These are phyloP conservation scores for Truncatella angustata DNA, from an alignment of 2,329 filamentous ascomycete species.

Conservation along the genomic window DNA sequence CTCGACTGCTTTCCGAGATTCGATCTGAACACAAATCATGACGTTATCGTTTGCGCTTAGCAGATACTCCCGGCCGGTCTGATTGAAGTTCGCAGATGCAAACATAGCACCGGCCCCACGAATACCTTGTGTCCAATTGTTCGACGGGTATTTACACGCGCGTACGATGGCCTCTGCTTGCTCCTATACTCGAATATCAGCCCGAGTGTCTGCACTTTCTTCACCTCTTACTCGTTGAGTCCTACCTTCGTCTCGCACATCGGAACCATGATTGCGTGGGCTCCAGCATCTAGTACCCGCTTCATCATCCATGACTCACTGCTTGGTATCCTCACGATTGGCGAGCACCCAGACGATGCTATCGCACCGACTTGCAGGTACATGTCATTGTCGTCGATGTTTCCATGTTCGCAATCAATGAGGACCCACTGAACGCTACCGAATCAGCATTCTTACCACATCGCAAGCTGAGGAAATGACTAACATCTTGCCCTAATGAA, in stretches of 20 bases:
- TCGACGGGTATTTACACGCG: slow-evolving; percentile 25
- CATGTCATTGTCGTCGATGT: slow-evolving; percentile 22
- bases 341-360: slow-evolving; percentile 17
- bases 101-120: slow-evolving; percentile 30
- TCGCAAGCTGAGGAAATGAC: slow-evolving; percentile 7
- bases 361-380: slow-evolving; percentile 20
- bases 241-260: slow-evolving; percentile 18
- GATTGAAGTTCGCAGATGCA: slow-evolving; percentile 24
- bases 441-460: background rate
- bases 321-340: slow-evolving; percentile 19
- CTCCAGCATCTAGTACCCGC: slow-evolving; percentile 27
- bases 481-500: slow-evolving; percentile 27
- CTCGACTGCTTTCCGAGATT: slow-evolving; percentile 14
- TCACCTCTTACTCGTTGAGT: background rate
- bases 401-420: slow-evolving; percentile 23
- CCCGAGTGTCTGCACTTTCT: background rate
- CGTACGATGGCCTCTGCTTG: slow-evolving; percentile 17
- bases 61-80: slow-evolving; percentile 23
- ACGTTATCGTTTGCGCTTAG: slow-evolving; percentile 21
- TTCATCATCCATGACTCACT: slow-evolving; percentile 30
- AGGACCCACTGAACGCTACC: slow-evolving; percentile 15
- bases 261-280: slow-evolving; percentile 30
- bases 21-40: slow-evolving; percentile 24
- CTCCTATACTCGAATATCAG: background rate
- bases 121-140: slow-evolving; percentile 19